phyloP scores from a whole-genome alignment of 768 basidiomycete genomes.

The Hygrocybe punicea region DNA sequence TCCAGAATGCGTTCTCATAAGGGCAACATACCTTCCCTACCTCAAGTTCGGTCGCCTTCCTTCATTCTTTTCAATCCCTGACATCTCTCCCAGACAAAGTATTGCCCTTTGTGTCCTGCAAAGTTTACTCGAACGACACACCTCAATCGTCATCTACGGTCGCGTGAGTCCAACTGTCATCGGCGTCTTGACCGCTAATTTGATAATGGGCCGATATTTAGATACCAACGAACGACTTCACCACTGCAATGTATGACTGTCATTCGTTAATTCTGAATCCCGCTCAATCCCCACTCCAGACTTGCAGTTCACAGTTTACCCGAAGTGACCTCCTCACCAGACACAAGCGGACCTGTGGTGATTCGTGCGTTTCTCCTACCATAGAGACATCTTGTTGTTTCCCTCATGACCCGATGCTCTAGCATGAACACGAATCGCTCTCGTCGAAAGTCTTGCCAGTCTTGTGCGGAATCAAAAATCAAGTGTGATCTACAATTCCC shows the following conservation, averaged over 20 bases:
- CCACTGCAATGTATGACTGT: conserved; percentile 55
- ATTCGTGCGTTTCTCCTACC: conserved; percentile 51
- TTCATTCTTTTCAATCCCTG: background rate
- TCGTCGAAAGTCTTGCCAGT: conserved; percentile 64
- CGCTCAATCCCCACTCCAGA: conserved; percentile 37
- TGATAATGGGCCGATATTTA: conserved; percentile 27
- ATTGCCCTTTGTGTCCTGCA: conserved; percentile 64
- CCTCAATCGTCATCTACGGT: conserved; percentile 68
- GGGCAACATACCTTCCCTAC: conserved; percentile 69
- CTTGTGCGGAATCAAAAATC: conserved; percentile 73
- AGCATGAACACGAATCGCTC: conserved; percentile 52
- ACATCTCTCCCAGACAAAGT: conserved; percentile 49
- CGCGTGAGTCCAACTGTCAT: conserved; percentile 47
- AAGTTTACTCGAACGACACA: conserved; percentile 74
- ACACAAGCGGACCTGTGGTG: conserved; percentile 69
- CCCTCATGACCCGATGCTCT: conserved; percentile 4
- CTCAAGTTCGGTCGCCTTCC: conserved; percentile 18
- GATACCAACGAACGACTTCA: conserved; percentile 67
- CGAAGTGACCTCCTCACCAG: conserved; percentile 69
- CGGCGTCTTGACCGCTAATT: background rate
- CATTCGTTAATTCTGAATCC: background rate
- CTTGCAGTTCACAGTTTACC: conserved; percentile 66
- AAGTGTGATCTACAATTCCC: conserved; percentile 69
- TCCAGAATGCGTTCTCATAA: conserved; percentile 48
- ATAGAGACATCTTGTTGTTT: conserved; percentile 11